Conservation (phyloP, 2,329 filamentous ascomycete genomes). For the Drechslerella coelobrocha region DNA sequence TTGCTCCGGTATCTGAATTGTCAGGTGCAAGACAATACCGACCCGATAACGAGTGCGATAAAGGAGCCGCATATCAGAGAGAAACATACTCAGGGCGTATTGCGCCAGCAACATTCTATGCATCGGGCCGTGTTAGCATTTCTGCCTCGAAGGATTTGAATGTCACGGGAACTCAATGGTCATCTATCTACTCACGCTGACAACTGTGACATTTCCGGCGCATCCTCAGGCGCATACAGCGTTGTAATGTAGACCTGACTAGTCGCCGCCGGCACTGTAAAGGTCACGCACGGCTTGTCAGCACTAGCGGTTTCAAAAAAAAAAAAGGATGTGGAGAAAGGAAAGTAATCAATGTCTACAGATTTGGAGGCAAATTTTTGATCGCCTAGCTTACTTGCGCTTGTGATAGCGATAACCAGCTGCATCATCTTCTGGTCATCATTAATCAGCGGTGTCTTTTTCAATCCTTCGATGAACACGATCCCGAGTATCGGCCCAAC, state of each 20-base stretch:
- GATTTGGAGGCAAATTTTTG: too few relatives aligned
- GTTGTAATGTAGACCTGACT: constrained; percentile 54
- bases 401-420: constrained; percentile 53
- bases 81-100: constrained; percentile 53
- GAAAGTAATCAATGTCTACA: too few relatives aligned
- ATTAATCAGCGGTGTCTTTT: constrained; percentile 51
- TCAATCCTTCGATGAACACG: constrained; percentile 53
- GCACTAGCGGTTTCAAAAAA: neutral
- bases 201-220: constrained; percentile 54
- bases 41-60: neutral
- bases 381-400: constrained; percentile 52
- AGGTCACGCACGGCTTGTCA: constrained; percentile 16
- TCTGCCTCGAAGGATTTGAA: neutral
- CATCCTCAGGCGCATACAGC: constrained; percentile 54
- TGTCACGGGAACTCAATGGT: constrained; percentile 4
- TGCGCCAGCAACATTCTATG: constrained; percentile 53
- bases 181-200: constrained; percentile 52
- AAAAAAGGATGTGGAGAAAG: neutral
- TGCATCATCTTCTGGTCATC: constrained; percentile 54
- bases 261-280: constrained; percentile 53
- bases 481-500: constrained; percentile 54
- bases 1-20: too few relatives aligned
- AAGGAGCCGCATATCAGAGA: neutral
- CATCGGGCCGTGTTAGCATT: constrained; percentile 15
- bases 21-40: neutral